Evolutionary conservation across 495 filamentous ascomycete genomes (phyloP), one percentile per base, ranked within the genome.

Genomic region (Aspergillus ellipticus): DNA sequence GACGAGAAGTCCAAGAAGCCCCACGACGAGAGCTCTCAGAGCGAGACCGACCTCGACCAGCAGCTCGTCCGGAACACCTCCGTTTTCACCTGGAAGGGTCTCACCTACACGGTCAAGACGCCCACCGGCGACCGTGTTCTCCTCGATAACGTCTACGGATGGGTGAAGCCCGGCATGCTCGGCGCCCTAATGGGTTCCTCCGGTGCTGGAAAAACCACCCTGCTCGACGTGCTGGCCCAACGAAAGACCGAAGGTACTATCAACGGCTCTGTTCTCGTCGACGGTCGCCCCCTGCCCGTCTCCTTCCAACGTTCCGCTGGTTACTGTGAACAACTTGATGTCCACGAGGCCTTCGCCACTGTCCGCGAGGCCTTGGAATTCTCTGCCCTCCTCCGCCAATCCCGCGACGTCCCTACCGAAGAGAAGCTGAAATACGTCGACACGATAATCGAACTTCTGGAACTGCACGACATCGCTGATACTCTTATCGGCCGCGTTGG

Each of bases 191-290:
- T 92, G 77, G 83, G 83, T 16, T 78, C 78, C 13, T 84, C 81
- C 19, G 83, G 83, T 28, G 83, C 83, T 8, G 83, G 83, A n/a
- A 86, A 86, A 50, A 86, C 83, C 9, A 86, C 83, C 1, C 62
- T 86, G 16, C 68, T 81, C 4, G 76, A 81, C 56, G 74, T 78
- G 22, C 61, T 81, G 35, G 74, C 74, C 4, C 87, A 88, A 58
- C 85, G 92, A 59, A 90, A 88, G 49, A 89, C 88, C 0, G 89
- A 91, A 76, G 92, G 92, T 63, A 88, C 94, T 4, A 90, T 97
- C 52, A 82, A 79, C 6, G 92, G 92, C 19, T 87, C 92, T 47
- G 88, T 95, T 79, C 70, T 94, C 16, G 90, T 97, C 10, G 89
- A 96, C 58, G 92, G 90, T 1, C 81, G 79, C 17, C 87, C 81